Evolutionary conservation across 2,329 filamentous ascomycete genomes (phyloP).

Genomic region (Didymellaceae sp.): DNA sequence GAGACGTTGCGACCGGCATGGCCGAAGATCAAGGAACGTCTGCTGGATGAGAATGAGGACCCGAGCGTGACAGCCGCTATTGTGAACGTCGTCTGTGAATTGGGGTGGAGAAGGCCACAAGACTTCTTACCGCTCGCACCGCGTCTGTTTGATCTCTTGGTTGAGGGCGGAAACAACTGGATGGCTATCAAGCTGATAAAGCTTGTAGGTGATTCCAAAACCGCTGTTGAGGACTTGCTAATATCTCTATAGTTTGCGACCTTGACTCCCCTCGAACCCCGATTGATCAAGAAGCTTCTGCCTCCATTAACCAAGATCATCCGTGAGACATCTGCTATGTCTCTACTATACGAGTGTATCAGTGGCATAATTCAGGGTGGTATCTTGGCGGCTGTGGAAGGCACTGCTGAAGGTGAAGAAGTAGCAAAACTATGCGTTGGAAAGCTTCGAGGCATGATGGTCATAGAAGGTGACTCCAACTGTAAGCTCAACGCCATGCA

Average conservation of each 20-base stretch:
- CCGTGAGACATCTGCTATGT: slow-evolving; percentile 94
- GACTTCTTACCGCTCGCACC: slow-evolving; percentile 94
- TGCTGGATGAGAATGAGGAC: slow-evolving; percentile 90
- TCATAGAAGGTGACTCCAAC: slow-evolving; percentile 92
- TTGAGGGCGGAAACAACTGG: slow-evolving; percentile 96
- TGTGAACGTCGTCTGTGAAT: slow-evolving; percentile 94
- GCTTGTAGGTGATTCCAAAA: slow-evolving; percentile 64
- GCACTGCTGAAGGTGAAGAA: slow-evolving; percentile 82
- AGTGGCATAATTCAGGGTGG: slow-evolving; percentile 98
- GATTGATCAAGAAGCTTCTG: slow-evolving; percentile 87
- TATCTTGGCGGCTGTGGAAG: slow-evolving; percentile 83
- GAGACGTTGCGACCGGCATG: slow-evolving; percentile 91
- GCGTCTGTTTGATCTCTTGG: slow-evolving; percentile 87
- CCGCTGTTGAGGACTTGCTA: slow-evolving; percentile 7
- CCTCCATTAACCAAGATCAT: slow-evolving; percentile 93
- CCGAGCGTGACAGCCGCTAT: slow-evolving; percentile 93
- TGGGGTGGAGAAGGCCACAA: slow-evolving; percentile 90
- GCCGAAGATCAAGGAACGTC: slow-evolving; percentile 94
- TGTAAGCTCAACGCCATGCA: slow-evolving; percentile 60
- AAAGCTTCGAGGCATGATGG: slow-evolving; percentile 92
- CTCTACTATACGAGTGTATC: slow-evolving; percentile 96
- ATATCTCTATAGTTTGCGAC: slow-evolving; percentile 76
- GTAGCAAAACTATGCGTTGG: slow-evolving; percentile 90
- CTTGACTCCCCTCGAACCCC: slow-evolving; percentile 88
- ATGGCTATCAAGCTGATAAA: slow-evolving; percentile 99